These are phyloP conservation scores for Erythrophleum ivorense DNA, from an alignment of 331 rosid genomes.

Conservation along the genomic window DNA sequence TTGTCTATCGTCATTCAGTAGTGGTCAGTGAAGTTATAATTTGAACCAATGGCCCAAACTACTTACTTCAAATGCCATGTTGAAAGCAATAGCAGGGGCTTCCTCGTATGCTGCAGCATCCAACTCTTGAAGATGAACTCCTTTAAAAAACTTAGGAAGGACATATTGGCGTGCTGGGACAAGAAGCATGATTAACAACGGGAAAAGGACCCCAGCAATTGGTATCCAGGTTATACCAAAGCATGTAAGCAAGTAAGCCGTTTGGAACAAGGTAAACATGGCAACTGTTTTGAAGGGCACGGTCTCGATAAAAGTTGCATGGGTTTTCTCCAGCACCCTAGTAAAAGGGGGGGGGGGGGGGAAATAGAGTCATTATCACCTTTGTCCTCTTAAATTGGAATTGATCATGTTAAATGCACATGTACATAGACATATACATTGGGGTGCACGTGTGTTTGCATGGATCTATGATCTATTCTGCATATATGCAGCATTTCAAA, in stretches of 20 bases:
- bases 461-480: neutral
- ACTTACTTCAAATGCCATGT: slow-evolving; percentile 80
- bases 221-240: slow-evolving; percentile 98
- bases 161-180: slow-evolving; percentile 92
- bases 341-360: slow-evolving; percentile 23
- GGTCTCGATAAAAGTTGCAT: slow-evolving; percentile 83
- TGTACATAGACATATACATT: neutral
- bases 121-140: slow-evolving; percentile 90
- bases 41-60: slow-evolving; percentile 6
- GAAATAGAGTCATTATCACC: slow-evolving; percentile 14
- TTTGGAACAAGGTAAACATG: slow-evolving; percentile 84
- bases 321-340: slow-evolving; percentile 85
- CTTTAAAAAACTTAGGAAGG: slow-evolving; percentile 87
- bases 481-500: neutral
- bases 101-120: slow-evolving; percentile 96
- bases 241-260: slow-evolving; percentile 80
- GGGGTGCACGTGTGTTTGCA: neutral
- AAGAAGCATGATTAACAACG: slow-evolving; percentile 96
- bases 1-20: neutral
- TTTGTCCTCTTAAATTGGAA: slow-evolving; percentile 9
- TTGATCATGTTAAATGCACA: slow-evolving; percentile 3
- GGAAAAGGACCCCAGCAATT: slow-evolving; percentile 95
- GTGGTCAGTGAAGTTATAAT: neutral
- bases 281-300: slow-evolving; percentile 91
- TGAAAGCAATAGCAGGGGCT: slow-evolving; percentile 82